Percentiles rank a stretch among this genome's conserved stretches.
Conservation (phyloP, 345 rosid genomes). For the Noccaea bulbosa region DNA sequence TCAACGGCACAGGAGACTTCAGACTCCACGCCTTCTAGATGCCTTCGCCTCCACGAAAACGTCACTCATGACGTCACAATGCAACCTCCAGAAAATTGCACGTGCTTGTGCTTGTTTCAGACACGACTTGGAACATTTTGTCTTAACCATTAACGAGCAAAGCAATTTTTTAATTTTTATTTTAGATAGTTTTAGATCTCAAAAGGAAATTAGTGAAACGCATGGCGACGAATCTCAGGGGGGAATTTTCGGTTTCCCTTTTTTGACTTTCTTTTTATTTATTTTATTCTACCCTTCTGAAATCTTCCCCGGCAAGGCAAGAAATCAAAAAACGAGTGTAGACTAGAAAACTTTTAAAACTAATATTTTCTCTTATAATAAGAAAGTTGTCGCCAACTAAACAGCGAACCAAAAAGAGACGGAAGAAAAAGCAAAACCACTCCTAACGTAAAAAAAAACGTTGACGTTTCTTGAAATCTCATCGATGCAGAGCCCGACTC, state of each 20-base stretch:
- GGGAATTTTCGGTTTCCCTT: neutral
- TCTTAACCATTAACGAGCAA: slow-evolving; percentile 1
- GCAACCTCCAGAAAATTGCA: neutral
- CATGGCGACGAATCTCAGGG: slow-evolving; percentile 33
- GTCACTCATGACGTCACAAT: slow-evolving; percentile 37
- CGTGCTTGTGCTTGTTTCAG: slow-evolving; percentile 22
- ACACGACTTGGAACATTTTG: slow-evolving; percentile 8
- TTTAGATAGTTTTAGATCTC: neutral
- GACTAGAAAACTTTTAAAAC: neutral
- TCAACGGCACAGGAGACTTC: neutral
- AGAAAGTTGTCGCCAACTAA: slow-evolving; percentile 9
- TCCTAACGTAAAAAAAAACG: neutral
- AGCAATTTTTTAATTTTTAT: neutral
- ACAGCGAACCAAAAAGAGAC: slow-evolving; percentile 8
- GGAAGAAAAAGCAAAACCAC: neutral
- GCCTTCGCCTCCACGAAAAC: slow-evolving; percentile 21
- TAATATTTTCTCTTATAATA: slow-evolving; percentile 5
- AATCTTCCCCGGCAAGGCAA: slow-evolving; percentile 43
- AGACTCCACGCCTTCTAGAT: slow-evolving; percentile 22
- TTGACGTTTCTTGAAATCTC: neutral
- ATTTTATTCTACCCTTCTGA: neutral
- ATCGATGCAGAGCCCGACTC: slow-evolving; percentile 22
- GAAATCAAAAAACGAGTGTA: neutral
- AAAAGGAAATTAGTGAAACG: slow-evolving; percentile 22
- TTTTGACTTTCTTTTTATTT: slow-evolving; percentile 13